Conservation (phyloP, 148 eudicot species). For the Linanthus parryae region DNA sequence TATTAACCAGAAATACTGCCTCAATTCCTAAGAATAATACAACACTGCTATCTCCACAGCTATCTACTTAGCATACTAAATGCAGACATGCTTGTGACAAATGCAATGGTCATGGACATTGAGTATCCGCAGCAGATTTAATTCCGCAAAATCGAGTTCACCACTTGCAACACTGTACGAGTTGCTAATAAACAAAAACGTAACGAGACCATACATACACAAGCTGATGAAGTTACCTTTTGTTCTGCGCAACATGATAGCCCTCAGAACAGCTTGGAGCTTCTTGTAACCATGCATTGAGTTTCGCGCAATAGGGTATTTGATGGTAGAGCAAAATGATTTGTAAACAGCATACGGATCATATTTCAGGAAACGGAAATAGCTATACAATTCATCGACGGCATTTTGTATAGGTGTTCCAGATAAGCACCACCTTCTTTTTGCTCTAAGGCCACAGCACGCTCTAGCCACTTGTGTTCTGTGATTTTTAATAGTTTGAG, state of each 20-base stretch:
- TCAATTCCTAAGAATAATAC: too few relatives aligned
- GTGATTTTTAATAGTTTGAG: constrained; percentile 92
- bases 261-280: constrained; percentile 81
- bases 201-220: too few relatives aligned
- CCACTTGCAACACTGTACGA: too few relatives aligned
- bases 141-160: too few relatives aligned
- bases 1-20: too few relatives aligned
- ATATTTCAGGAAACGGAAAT: constrained; percentile 84
- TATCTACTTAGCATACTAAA: too few relatives aligned
- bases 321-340: constrained; percentile 49
- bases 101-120: too few relatives aligned
- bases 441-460: constrained; percentile 94
- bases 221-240: constrained; percentile 64
- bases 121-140: too few relatives aligned
- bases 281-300: constrained; percentile 78
- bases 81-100: too few relatives aligned
- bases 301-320: constrained; percentile 73
- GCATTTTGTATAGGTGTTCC: constrained; percentile 98
- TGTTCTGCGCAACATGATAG: constrained; percentile 91
- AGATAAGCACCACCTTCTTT: constrained; percentile 95
- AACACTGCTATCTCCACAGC: too few relatives aligned
- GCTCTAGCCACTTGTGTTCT: constrained; percentile 95
- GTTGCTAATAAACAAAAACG: too few relatives aligned
- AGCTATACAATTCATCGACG: constrained; percentile 88
- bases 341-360: constrained; percentile 72